These are phyloP conservation scores for Cucumis melo DNA, from an alignment of 306 rosid genomes.

Conservation along the genomic window DNA sequence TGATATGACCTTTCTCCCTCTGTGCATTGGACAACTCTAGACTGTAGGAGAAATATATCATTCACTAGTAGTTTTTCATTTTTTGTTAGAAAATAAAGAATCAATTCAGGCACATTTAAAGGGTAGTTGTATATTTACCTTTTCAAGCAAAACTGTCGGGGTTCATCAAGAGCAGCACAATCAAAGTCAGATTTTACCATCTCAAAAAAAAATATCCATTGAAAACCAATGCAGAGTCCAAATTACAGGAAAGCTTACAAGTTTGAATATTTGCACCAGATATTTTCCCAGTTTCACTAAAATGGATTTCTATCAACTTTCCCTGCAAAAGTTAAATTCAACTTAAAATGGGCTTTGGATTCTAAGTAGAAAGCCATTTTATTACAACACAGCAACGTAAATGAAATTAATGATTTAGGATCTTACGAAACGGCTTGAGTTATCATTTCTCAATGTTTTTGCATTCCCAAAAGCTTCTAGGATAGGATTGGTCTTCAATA, in stretches of 20 bases:
- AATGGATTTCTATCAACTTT: slow-evolving; percentile 93
- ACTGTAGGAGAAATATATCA: slow-evolving; percentile 34
- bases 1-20: slow-evolving; percentile 97
- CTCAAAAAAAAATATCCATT: slow-evolving; percentile 4
- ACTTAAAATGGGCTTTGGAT: slow-evolving; percentile 9
- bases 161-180: slow-evolving; percentile 18
- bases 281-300: slow-evolving; percentile 93
- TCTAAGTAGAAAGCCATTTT: neutral
- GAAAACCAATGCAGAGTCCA: slow-evolving; percentile 4
- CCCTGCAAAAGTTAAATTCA: slow-evolving; percentile 48
- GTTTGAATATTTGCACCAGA: slow-evolving; percentile 98
- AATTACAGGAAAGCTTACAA: slow-evolving; percentile 38
- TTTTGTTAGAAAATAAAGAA: neutral
- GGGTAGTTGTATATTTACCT: slow-evolving; percentile 40
- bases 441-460: slow-evolving; percentile 93
- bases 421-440: slow-evolving; percentile 99
- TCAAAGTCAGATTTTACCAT: slow-evolving; percentile 23
- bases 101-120: slow-evolving; percentile 2
- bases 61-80: neutral
- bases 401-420: slow-evolving; percentile 14
- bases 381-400: neutral
- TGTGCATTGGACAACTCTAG: slow-evolving; percentile 96
- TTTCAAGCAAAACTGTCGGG: slow-evolving; percentile 83
- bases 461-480: slow-evolving; percentile 99
- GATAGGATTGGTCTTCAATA: slow-evolving; percentile 94